phyloP scores from a whole-genome alignment of 768 basidiomycete species.

The Hydnum rufescens region DNA sequence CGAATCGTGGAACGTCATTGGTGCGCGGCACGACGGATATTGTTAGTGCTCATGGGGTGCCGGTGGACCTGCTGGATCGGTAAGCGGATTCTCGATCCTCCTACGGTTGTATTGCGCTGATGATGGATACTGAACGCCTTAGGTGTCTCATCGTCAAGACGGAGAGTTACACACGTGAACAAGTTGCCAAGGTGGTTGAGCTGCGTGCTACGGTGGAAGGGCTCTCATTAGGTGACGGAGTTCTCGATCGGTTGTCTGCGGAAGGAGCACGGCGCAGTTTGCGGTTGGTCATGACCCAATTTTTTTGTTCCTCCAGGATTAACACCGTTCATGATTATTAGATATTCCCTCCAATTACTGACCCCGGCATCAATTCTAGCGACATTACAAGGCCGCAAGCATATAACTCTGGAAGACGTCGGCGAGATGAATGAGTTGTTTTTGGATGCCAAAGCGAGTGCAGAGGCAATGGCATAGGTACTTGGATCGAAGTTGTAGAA shows the following conservation, averaged over 20 bases:
- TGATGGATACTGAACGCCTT: background rate
- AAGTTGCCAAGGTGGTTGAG: constrained; percentile 73
- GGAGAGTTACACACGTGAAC: constrained; percentile 57
- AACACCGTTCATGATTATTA: constrained; percentile 14
- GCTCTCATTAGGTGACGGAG: constrained; percentile 49
- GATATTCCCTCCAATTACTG: constrained; percentile 80
- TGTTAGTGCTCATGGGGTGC: constrained; percentile 79
- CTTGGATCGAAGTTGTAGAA: too few species aligned
- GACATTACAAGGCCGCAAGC: constrained; percentile 47
- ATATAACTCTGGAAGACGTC: constrained; percentile 78
- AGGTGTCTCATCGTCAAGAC: constrained; percentile 95
- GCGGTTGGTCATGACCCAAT: constrained; percentile 34
- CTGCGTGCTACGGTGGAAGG: constrained; percentile 77
- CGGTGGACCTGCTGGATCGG: constrained; percentile 85
- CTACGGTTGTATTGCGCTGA: background rate
- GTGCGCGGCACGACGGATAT: constrained; percentile 90
- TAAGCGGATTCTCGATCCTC: constrained; percentile 18
- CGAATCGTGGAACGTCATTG: constrained; percentile 81
- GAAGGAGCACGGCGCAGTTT: constrained; percentile 72
- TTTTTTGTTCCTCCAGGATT: background rate
- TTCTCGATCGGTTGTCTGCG: constrained; percentile 58
- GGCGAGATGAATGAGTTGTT: constrained; percentile 88
- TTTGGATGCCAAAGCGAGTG: constrained; percentile 67
- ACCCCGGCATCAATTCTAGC: constrained; percentile 83
- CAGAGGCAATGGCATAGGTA: constrained; percentile 7